Evolutionary conservation across 176 grass and related monocot genomes (phyloP).

Genomic region (Zea luxurians): DNA sequence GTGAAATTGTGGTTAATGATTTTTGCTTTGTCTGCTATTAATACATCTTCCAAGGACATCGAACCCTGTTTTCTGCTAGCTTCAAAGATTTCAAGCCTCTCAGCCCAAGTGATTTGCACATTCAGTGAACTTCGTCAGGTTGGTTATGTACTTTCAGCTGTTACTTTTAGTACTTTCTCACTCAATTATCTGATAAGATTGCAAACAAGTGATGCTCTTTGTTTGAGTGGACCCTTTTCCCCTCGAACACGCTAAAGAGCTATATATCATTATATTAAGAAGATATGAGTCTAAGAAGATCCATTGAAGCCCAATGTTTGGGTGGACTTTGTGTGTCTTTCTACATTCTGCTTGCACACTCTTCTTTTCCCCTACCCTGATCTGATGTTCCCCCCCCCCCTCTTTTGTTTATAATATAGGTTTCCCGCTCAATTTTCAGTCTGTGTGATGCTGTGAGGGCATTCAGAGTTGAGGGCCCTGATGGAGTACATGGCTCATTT

Average conservation of each 20-base stretch:
- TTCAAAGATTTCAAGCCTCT: conserved; percentile 73
- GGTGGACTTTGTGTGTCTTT: conserved; percentile 5
- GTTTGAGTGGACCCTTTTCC: not conserved
- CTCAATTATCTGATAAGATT: conserved; percentile 7
- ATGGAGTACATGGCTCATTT: conserved; percentile 42
- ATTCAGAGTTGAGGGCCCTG: conserved; percentile 50
- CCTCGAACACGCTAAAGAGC: not conserved
- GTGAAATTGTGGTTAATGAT: conserved; percentile 79
- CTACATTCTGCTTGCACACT: conserved; percentile 1
- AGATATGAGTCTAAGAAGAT: not conserved
- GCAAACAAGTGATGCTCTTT: conserved; percentile 12
- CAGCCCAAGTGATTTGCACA: conserved; percentile 67
- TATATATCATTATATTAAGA: not conserved
- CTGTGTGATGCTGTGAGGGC: conserved; percentile 75
- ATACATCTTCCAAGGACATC: conserved; percentile 66
- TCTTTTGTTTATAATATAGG: conserved; percentile 50
- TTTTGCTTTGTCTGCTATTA: conserved; percentile 72
- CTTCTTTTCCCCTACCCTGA: conserved; percentile 10
- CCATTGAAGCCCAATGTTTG: not conserved
- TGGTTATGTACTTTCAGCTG: conserved; percentile 41
- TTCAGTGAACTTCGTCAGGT: conserved; percentile 97
- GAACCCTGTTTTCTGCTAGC: conserved; percentile 55
- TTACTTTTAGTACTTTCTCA: conserved; percentile 20
- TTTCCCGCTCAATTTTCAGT: conserved; percentile 68
- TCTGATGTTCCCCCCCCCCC: not conserved